These are phyloP conservation scores for Marasmius fiardii DNA, from an alignment of 1,284 basidiomycete genomes.

Conservation along the genomic window DNA sequence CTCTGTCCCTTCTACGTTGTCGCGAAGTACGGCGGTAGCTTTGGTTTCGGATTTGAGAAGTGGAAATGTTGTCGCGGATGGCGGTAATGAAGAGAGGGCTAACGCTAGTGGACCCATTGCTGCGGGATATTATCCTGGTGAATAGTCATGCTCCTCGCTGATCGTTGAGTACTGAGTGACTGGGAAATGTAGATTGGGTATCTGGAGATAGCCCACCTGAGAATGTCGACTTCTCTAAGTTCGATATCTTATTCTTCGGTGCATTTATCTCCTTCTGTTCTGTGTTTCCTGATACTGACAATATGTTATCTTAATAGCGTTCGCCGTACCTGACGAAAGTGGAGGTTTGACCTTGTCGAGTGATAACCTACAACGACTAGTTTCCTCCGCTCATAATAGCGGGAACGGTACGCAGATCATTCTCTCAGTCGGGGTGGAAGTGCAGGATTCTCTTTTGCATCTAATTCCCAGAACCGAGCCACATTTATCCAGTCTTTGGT, in stretches of 20 bases:
- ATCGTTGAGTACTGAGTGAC: background rate
- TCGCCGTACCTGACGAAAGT: slow-evolving; percentile 64
- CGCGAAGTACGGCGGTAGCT: slow-evolving; percentile 32
- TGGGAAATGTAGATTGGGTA: slow-evolving; percentile 55
- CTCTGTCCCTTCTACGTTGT: slow-evolving; percentile 42
- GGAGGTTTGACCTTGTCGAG: slow-evolving; percentile 55
- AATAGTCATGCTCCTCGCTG: background rate
- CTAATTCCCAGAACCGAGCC: slow-evolving; percentile 42
- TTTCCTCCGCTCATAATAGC: slow-evolving; percentile 43
- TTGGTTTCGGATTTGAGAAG: no score
- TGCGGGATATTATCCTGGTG: slow-evolving; percentile 51
- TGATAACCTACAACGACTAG: slow-evolving; percentile 59
- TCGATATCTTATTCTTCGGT: slow-evolving; percentile 71
- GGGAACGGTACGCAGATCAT: background rate
- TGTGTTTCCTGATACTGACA: background rate
- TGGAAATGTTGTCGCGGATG: no score
- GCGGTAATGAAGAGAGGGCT: no score
- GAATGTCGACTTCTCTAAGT: slow-evolving; percentile 63
- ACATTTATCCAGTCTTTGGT: slow-evolving; percentile 63
- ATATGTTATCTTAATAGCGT: slow-evolving; percentile 40
- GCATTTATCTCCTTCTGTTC: slow-evolving; percentile 10
- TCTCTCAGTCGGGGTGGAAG: slow-evolving; percentile 40
- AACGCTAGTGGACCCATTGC: slow-evolving; percentile 25
- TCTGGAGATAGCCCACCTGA: slow-evolving; percentile 56
- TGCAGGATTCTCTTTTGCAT: slow-evolving; percentile 64